Evolutionary conservation across 306 rosid genomes (phyloP), one percentile per base, ranked within the genome.

Genomic region (Cucurbita pepo): DNA sequence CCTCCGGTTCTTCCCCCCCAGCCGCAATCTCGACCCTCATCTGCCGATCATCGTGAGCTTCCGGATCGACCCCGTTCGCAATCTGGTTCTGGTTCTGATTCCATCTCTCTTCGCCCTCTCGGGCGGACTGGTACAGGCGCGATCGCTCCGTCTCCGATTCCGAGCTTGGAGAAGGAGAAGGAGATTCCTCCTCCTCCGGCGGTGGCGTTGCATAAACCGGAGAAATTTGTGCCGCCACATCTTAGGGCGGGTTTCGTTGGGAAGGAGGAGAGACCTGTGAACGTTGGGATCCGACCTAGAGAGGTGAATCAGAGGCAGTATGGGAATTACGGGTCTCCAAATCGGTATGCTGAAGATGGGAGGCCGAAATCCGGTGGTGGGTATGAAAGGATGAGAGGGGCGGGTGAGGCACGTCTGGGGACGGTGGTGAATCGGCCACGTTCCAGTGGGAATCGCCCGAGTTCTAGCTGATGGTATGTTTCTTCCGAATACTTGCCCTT

Each of bases 181-280:
- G 82, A 82, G 13, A 30, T 56, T 71, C 57, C 76, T 3, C 57
- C 76, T 3, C 69, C 75, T 64, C 69, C 69, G 51, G 38, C 57
- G 51, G 48, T 71, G 56, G 30, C 56, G 10, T 73, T 86, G 45
- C 73, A 76, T 25, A 90, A 85, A 59, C 67, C 86, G 4, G 64
- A 79, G 15, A 91, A 91, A 76, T 91, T 91, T 52, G 90, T 91
- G 59, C 97, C 95, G 10, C 97, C 97, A 7, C 95, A 91, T 75
- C 97, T 88, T 8, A 82, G 97, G n/a, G 95, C 92, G 0, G 95
- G 97, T 13, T 91, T 78, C 69, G 90, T 80, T 13, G 83, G 84
- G 3, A 77, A 74, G 38, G 95, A 81, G 79, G 87, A 84, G 69
- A 43, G 18, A 56, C 72, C 77, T 16, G 81, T 79, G 10, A 83